phyloP scores from a whole-genome alignment of 2,329 filamentous ascomycete genomes.

The Pleomassaria siparia region DNA sequence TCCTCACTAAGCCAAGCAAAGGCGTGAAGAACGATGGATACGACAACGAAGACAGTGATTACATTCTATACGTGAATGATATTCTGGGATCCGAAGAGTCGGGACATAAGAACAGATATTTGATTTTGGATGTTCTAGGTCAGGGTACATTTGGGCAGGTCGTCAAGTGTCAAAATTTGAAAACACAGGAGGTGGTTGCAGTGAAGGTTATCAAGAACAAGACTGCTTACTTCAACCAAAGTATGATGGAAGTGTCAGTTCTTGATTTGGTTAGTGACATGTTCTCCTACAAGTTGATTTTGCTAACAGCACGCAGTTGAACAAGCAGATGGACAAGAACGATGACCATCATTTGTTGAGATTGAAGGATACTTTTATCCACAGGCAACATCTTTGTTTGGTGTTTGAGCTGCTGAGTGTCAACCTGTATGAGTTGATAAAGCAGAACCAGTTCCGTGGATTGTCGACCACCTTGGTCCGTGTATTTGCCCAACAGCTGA shows the following conservation, averaged over 20 bases:
- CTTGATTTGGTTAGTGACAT: constrained; percentile 73
- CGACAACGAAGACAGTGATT: constrained; percentile 98
- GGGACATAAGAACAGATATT: constrained; percentile 97
- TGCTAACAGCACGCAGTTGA: constrained; percentile 63
- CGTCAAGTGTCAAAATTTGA: constrained; percentile 97
- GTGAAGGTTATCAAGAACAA: constrained; percentile 99
- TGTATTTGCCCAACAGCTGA: constrained; percentile 93
- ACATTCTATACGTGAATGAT: constrained; percentile 98
- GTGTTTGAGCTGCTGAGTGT: constrained; percentile 97
- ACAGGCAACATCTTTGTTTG: constrained; percentile 92
- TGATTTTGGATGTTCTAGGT: constrained; percentile 94
- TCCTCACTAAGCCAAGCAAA: constrained; percentile 97
- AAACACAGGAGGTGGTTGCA: constrained; percentile 96
- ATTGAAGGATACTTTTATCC: constrained; percentile 97
- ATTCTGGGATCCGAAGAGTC: constrained; percentile 97
- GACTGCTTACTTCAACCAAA: constrained; percentile 99
- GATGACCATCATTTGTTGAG: constrained; percentile 95
- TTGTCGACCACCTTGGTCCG: constrained; percentile 95
- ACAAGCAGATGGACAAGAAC: constrained; percentile 98
- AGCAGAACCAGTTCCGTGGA: constrained; percentile 98
- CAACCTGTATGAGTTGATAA: constrained; percentile 97
- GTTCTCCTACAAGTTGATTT: not conserved
- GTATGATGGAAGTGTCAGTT: constrained; percentile 99
- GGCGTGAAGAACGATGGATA: constrained; percentile 98
- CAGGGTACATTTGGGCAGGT: constrained; percentile 98